These are phyloP conservation scores for Metschnikowia matae DNA, from an alignment of 805 yeast species.

Conservation along the genomic window DNA sequence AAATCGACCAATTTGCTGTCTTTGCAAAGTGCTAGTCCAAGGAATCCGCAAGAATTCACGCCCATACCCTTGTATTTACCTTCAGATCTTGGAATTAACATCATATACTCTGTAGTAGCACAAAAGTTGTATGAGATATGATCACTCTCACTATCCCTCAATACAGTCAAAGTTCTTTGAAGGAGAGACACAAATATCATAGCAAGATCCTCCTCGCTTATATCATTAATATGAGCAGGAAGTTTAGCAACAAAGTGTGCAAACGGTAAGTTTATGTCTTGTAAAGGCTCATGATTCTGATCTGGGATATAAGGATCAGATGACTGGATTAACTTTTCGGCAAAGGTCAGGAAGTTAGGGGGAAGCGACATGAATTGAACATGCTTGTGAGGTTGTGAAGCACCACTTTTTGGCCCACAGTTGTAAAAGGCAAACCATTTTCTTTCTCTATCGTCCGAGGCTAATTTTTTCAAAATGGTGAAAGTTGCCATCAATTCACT, in stretches of 20 bases:
- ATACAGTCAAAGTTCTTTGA: slow-evolving; percentile 64
- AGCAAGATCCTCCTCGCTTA: slow-evolving; percentile 56
- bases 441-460: slow-evolving; percentile 29
- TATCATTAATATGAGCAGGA: slow-evolving; percentile 35
- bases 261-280: slow-evolving; percentile 60
- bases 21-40: slow-evolving; percentile 78
- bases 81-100: slow-evolving; percentile 75
- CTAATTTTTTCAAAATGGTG: slow-evolving; percentile 49
- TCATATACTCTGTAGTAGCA: slow-evolving; percentile 78
- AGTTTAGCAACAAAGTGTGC: slow-evolving; percentile 80
- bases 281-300: slow-evolving; percentile 53
- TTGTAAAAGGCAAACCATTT: slow-evolving; percentile 82
- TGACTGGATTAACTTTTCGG: slow-evolving; percentile 43
- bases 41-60: slow-evolving; percentile 74
- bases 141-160: slow-evolving; percentile 47
- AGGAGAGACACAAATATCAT: slow-evolving; percentile 68
- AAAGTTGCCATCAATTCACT: slow-evolving; percentile 62
- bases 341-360: slow-evolving; percentile 50
- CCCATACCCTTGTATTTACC: slow-evolving; percentile 55
- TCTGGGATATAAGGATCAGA: slow-evolving; percentile 53
- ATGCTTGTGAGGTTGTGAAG: slow-evolving; percentile 93
- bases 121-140: slow-evolving; percentile 73
- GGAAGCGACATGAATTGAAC: slow-evolving; percentile 81
- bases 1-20: slow-evolving; percentile 50
- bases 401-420: slow-evolving; percentile 85